Evolutionary conservation across 371 early-diverging fungal species (phyloP).

Genomic region (Syncephalastrum racemosum): DNA sequence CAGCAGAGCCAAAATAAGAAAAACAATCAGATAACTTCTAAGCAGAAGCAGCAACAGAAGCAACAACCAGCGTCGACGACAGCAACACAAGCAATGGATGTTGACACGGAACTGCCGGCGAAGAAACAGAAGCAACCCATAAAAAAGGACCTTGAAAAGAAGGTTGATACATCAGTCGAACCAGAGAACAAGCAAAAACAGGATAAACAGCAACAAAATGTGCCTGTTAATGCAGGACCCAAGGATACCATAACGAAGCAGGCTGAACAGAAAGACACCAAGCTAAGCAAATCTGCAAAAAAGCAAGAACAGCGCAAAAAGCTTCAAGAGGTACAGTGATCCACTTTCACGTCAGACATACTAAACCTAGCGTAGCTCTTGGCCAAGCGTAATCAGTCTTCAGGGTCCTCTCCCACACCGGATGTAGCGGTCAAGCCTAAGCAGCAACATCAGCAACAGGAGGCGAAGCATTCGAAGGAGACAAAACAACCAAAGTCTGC

Average conservation of each 20-base stretch:
- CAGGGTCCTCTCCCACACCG: neutral
- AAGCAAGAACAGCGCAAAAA: constrained; percentile 12
- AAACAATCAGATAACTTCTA: constrained; percentile 1
- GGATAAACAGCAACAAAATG: constrained; percentile 5
- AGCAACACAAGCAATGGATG: constrained; percentile 1
- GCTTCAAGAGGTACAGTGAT: constrained; percentile 25
- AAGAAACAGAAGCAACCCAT: constrained; percentile 1
- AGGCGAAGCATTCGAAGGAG: neutral
- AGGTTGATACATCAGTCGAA: neutral
- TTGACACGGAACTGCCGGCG: neutral
- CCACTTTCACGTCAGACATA: neutral
- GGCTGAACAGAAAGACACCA: neutral
- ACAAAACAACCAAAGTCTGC: constrained; percentile 1
- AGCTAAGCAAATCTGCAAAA: constrained; percentile 2
- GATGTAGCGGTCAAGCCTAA: neutral
- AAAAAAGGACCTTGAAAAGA: neutral
- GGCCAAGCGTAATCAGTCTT: constrained; percentile 1
- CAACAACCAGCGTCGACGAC: neutral
- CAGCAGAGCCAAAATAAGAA: constrained; percentile 5
- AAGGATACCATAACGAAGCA: neutral
- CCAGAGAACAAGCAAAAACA: neutral
- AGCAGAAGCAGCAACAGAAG: constrained; percentile 10
- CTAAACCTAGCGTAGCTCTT: neutral
- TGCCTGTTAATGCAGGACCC: neutral
- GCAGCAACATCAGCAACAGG: neutral